Conservation (phyloP, 164 flowering plant species). For the Berberis thunbergii region DNA sequence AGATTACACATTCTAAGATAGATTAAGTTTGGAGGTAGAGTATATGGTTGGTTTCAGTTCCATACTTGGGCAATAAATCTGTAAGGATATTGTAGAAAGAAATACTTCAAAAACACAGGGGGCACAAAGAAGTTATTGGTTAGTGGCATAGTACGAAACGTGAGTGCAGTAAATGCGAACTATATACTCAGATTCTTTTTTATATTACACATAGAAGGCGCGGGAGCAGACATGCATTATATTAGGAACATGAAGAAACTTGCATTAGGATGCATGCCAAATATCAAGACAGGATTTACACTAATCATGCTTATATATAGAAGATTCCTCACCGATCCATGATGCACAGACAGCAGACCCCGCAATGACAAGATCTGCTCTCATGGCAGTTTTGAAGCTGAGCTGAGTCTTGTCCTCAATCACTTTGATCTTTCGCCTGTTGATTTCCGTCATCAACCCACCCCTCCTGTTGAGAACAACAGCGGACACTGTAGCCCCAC, state of each 20-base stretch:
- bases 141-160: no score
- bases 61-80: no score
- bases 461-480: constrained; percentile 90
- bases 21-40: no score
- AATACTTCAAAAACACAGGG: no score
- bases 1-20: no score
- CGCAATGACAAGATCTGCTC: constrained; percentile 88
- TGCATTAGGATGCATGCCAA: background rate
- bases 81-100: no score
- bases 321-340: constrained; percentile 80
- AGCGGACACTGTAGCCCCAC: constrained; percentile 92
- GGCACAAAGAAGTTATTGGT: no score
- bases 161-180: no score
- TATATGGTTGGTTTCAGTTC: no score
- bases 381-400: constrained; percentile 87
- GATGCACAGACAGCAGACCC: constrained; percentile 96
- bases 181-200: background rate
- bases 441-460: constrained; percentile 82
- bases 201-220: background rate
- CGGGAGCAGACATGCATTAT: no score
- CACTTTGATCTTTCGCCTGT: constrained; percentile 78
- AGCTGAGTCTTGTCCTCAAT: constrained; percentile 68
- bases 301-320: background rate
- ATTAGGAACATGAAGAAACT: background rate
- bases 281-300: background rate